A percentile compares a stretch with the other conserved stretches of the same genome.
Conservation (phyloP, 805 yeast species). For the Saccharomyces paradoxus region DNA sequence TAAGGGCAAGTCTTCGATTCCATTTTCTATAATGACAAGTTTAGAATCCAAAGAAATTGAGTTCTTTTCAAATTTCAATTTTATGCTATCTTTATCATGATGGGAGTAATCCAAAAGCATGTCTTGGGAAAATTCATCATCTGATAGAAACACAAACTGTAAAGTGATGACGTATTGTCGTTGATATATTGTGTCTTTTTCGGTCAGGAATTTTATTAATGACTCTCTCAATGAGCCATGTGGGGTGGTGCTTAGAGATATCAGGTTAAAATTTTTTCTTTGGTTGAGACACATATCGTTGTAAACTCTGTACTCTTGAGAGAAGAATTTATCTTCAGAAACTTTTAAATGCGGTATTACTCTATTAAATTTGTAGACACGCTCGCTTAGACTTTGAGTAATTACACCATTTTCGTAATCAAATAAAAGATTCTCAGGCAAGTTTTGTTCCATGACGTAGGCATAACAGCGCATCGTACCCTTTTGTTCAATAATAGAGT, state of each 20-base stretch:
- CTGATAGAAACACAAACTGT: conserved; percentile 24
- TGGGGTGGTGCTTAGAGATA: conserved; percentile 14
- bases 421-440: conserved; percentile 2
- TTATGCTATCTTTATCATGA: conserved; percentile 11
- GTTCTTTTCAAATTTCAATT: conserved; percentile 18
- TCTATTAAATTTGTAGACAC: conserved; percentile 14
- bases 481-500: conserved; percentile 37
- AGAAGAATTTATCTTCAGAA: conserved; percentile 15
- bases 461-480: conserved; percentile 30
- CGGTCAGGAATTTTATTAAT: conserved; percentile 12
- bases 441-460: conserved; percentile 10
- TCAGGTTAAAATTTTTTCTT: conserved; percentile 17
- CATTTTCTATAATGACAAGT: conserved; percentile 6
- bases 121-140: conserved; percentile 20
- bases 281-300: conserved; percentile 23
- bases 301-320: conserved; percentile 22
- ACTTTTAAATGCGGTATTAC: conserved; percentile 17
- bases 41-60: conserved; percentile 18
- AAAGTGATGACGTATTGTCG: conserved; percentile 11
- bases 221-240: conserved; percentile 12
- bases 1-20: conserved; percentile 6
- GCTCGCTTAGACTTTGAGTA: neutral
- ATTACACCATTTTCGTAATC: conserved; percentile 15
- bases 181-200: conserved; percentile 5
- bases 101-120: conserved; percentile 8